phyloP scores from a whole-genome alignment of 2,329 filamentous ascomycete genomes.

The Sporothrix protearum region DNA sequence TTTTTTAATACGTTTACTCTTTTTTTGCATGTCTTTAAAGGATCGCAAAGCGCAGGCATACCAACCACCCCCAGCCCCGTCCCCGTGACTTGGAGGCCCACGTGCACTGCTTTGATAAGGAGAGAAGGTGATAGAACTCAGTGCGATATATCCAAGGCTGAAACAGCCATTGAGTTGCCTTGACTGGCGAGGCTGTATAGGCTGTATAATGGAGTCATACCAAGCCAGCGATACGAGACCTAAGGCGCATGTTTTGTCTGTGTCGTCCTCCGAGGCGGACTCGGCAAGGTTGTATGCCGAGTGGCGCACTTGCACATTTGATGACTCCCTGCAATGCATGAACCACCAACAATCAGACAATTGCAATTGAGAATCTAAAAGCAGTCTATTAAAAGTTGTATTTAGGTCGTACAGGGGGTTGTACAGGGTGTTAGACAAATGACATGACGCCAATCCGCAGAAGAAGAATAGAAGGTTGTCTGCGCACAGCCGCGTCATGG shows the following conservation, averaged over 20 bases:
- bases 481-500: neutral
- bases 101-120: neutral
- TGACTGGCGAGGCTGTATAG: no score
- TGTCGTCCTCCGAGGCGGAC: neutral
- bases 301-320: neutral
- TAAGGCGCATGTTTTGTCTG: neutral
- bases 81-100: neutral
- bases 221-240: neutral
- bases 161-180: neutral
- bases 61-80: no score
- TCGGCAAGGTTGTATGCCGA: neutral
- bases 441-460: neutral
- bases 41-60: no score
- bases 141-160: neutral
- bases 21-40: neutral
- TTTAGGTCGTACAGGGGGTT: constrained; percentile 1
- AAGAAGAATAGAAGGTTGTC: neutral
- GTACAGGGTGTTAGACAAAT: no score
- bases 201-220: neutral
- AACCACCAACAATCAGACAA: neutral
- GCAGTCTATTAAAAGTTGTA: neutral
- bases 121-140: neutral
- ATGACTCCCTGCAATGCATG: neutral
- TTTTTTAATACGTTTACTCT: neutral
- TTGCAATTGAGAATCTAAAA: neutral